Evolutionary conservation across 1,139 yeast species (phyloP), one percentile per base, ranked within the genome.

Genomic region (Candida mesenterica): DNA sequence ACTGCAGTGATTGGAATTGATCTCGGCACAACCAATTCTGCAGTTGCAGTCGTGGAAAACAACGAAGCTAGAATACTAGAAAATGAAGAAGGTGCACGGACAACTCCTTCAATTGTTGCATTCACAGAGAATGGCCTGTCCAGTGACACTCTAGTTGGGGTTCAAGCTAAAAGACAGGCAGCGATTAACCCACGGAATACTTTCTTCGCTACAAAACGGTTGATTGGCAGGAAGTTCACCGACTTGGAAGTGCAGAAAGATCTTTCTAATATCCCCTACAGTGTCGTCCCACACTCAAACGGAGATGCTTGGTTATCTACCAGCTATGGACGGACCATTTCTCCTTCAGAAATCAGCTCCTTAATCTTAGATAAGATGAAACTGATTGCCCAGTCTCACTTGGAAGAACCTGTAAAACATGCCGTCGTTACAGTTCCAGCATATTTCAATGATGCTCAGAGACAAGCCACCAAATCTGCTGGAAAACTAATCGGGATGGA

Each of bases 351-450:
- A 45, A 72, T 78, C 17, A 75, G 81, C 30, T 79, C 78, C 1
- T 60, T 66, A 34, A 62, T 78, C 3, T 55, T 78, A 32, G 54
- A 65, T 26, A 71, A 75, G 46, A 77, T 83, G 84, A 78, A 76
- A 51, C 53, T 54, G 19, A 64, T 75, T 15, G 83, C 88, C 2
- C 79, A 76, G 44, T 46, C 53, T 4, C 71, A 76, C 40, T 49
- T 49, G 75, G 30, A 52, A 55, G 16, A 60, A 53, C 49, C 51
- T 4, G 59, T 78, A 3, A 67, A 69, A 37, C 76, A 77, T 46
- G 87, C 90, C 0, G 90, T 83, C 9, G 82, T 83, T 13, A 83
- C 92, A 0, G 90, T 83, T 1, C 92, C 92, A 14, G 90, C 90
- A 0, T 83, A 83, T 56, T 83, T 83, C 56, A 82, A 82, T 57